These are phyloP conservation scores for Melocanna baccifera DNA, from an alignment of 176 grass and related monocot genomes.

Conservation along the genomic window DNA sequence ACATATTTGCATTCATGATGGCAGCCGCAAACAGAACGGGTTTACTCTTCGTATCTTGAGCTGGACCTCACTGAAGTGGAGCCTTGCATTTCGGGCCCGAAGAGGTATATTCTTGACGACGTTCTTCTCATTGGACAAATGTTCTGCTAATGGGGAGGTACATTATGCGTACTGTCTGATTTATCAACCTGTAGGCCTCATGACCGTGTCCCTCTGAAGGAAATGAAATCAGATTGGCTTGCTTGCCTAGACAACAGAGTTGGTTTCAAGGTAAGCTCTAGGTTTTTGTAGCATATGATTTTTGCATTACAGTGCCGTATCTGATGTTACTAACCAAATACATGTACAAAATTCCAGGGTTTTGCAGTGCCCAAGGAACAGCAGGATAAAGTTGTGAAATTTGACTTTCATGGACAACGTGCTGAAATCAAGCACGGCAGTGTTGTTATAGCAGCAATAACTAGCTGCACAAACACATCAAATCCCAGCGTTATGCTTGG, in stretches of 20 bases:
- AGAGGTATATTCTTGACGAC: constrained; percentile 47
- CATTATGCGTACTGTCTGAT: constrained; percentile 1
- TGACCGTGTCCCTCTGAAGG: constrained; percentile 84
- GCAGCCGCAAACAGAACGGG: constrained; percentile 68
- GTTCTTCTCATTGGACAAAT: neutral
- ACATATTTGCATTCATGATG: constrained; percentile 13
- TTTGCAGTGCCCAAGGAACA: constrained; percentile 75
- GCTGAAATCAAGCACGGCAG: constrained; percentile 84
- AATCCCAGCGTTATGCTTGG: constrained; percentile 97
- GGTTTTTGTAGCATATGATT: neutral
- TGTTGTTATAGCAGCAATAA: constrained; percentile 97
- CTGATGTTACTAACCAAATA: neutral
- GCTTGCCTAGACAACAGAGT: constrained; percentile 69
- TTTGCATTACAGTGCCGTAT: neutral
- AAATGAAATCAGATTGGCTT: constrained; percentile 96
- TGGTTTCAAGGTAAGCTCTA: constrained; percentile 72
- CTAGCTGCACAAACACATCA: constrained; percentile 94
- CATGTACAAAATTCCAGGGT: constrained; percentile 42
- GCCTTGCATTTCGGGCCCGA: constrained; percentile 81
- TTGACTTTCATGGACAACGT: constrained; percentile 72
- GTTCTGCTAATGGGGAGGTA: neutral
- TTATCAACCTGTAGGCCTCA: constrained; percentile 64
- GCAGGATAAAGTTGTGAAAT: constrained; percentile 72
- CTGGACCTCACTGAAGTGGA: constrained; percentile 73
- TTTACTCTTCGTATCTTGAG: constrained; percentile 89